Base-by-base conservation (phyloP, 495 filamentous ascomycete species). In the Diplogelasinospora grovesii region DNA sequence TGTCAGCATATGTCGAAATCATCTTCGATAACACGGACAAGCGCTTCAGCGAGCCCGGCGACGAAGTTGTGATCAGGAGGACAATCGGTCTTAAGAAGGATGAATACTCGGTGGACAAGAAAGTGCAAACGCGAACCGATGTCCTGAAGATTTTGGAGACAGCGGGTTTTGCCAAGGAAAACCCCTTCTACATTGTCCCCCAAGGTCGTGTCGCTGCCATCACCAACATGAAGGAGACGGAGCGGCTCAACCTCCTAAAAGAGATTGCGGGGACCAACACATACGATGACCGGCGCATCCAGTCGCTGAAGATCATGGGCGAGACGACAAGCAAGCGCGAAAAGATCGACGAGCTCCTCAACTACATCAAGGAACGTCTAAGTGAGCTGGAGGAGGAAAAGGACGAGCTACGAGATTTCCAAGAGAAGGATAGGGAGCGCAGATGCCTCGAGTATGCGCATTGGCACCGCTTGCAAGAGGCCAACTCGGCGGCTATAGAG, bases 81-180 rank as follows among this genome's bases (percentile, higher is more conserved):
- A 97, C 93, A 0, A 97, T 99, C 50, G 92, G 90, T 21, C 71
- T 89, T 37, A 97, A 99, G 65, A 98, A 99, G 66, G 92, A 99
- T 52, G 92, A 99, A 65, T 99, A 97, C 56, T 93, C 88, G 8
- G 74, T 97, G 0, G 92, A 99, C 60, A 79, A 86, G 50, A 97
- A 96, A 66, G 95, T 92, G 49, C 88, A 88, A 15, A 96, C 89
- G 18, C 95, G 95, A 57, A 71, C 79, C 46, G 92, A 99, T 59
- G 90, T 99, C 6, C 84, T 92, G 75, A 95, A 95, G 58, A 74
- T 97, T 22, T 78, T 99, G 14, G 92, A 99, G 60, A 89, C 87
- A 7, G 92, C 92, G 4, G 92, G 92, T 15, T 97, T 99, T 61
- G 95, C 89, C 36, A 83, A 86, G 44, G 94, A 89, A 42, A 99